Evolutionary conservation across 2,329 filamentous ascomycete species (phyloP).

Genomic region (Colletotrichum cuscutae): DNA sequence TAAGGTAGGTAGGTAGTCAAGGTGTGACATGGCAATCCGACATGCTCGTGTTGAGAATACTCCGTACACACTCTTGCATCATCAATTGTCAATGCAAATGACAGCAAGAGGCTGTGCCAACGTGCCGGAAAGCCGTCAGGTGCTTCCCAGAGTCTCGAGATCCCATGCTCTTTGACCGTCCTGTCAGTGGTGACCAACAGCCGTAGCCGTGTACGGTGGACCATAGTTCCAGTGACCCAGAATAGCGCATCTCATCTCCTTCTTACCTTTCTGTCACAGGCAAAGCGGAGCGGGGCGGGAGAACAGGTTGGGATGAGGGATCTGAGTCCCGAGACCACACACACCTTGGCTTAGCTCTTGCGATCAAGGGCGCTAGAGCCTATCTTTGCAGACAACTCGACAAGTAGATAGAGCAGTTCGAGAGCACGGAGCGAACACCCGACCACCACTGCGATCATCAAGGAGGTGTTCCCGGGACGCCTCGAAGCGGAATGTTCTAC

Average conservation of each 20-base stretch:
- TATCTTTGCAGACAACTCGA: background rate
- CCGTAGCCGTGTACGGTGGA: background rate
- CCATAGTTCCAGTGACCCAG: constrained; percentile 15
- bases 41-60: background rate
- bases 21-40: background rate
- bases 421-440: constrained; percentile 2
- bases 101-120: constrained; percentile 5
- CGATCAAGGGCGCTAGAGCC: background rate
- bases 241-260: constrained; percentile 30
- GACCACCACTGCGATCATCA: background rate
- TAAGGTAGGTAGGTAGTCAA: background rate
- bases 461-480: background rate
- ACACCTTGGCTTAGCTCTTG: background rate
- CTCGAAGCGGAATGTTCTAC: background rate
- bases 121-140: constrained; percentile 1
- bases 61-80: background rate
- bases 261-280: constrained; percentile 23
- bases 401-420: background rate
- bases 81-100: constrained; percentile 12
- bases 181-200: constrained; percentile 5
- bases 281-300: constrained; percentile 27
- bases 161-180: background rate
- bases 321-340: constrained; percentile 19
- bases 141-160: background rate
- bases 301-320: constrained; percentile 14